Conservation (phyloP, 2,329 filamentous ascomycete genomes). For the Monilinia fructigena region DNA sequence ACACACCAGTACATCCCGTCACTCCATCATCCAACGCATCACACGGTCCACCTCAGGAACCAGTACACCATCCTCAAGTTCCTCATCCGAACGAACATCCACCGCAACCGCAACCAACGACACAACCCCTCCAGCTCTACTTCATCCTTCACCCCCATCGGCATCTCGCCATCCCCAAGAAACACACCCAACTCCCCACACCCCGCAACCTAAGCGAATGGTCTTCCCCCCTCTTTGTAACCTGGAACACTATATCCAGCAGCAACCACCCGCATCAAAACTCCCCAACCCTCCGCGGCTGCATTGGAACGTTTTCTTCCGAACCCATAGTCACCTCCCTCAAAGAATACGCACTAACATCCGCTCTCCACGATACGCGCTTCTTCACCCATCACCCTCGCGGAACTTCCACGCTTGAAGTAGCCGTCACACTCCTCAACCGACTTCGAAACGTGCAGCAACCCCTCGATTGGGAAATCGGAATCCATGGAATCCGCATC, state of each 20-base stretch:
- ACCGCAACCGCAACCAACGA: conserved; percentile 39
- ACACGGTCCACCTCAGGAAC: conserved; percentile 21
- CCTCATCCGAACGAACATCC: conserved; percentile 21
- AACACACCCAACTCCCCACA: conserved; percentile 31
- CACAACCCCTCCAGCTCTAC: conserved; percentile 48
- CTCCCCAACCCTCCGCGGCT: conserved; percentile 69
- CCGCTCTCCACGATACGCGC: conserved; percentile 63
- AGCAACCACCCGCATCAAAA: conserved; percentile 26
- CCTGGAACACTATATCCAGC: conserved; percentile 72
- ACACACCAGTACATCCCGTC: conserved; percentile 20
- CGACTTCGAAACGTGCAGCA: conserved; percentile 73
- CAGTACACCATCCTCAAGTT: conserved; percentile 10
- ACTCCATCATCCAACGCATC: conserved; percentile 29
- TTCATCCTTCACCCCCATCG: conserved; percentile 36
- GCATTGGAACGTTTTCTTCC: conserved; percentile 90
- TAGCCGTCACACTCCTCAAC: conserved; percentile 80
- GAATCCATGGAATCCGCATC: conserved; percentile 82
- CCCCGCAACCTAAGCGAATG: conserved; percentile 42
- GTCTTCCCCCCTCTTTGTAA: conserved; percentile 75
- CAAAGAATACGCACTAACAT: conserved; percentile 77
- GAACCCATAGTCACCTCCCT: conserved; percentile 73
- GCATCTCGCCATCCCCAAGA: conserved; percentile 25
- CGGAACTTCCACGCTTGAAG: conserved; percentile 58
- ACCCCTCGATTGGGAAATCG: conserved; percentile 82
- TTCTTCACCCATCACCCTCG: conserved; percentile 55